Conservation (phyloP, 2,329 filamentous ascomycete species). For the Pseudogymnoascus sp. region DNA sequence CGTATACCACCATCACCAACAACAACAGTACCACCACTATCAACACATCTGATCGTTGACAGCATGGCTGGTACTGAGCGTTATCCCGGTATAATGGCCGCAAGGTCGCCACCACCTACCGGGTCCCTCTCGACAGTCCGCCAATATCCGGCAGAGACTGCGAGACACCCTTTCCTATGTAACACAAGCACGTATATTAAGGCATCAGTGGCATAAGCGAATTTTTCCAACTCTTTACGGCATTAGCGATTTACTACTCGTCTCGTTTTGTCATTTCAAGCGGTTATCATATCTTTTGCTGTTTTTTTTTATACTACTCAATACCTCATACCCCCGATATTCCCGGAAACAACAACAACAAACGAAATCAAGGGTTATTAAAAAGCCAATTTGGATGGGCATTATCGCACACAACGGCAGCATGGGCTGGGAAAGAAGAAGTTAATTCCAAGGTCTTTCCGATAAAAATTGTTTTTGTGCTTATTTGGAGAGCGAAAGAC, state of each 20-base stretch:
- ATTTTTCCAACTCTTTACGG: slow-evolving; percentile 32
- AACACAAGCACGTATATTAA: slow-evolving; percentile 22
- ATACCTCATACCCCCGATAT: background rate
- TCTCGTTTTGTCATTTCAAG: slow-evolving; percentile 25
- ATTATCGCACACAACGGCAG: background rate
- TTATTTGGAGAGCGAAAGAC: background rate
- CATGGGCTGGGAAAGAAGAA: background rate
- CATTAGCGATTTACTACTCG: slow-evolving; percentile 37
- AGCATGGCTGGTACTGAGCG: background rate
- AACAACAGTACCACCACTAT: slow-evolving; percentile 38
- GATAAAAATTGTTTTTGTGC: slow-evolving; percentile 5
- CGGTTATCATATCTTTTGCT: slow-evolving; percentile 12
- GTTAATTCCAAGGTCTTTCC: background rate
- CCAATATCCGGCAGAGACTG: slow-evolving; percentile 9
- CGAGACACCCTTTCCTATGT: slow-evolving; percentile 20
- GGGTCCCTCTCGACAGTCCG: background rate
- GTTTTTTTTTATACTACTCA: background rate
- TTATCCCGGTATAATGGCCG: slow-evolving; percentile 5
- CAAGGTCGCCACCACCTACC: slow-evolving; percentile 1
- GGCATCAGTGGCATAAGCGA: slow-evolving; percentile 12
- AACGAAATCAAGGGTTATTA: background rate
- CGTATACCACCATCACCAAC: slow-evolving; percentile 33
- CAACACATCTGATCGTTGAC: slow-evolving; percentile 30
- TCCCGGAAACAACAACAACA: background rate
- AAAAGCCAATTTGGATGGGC: slow-evolving; percentile 5